These are phyloP conservation scores for Cenchrus americanus DNA, from an alignment of 176 grass and related monocot genomes.

Conservation along the genomic window DNA sequence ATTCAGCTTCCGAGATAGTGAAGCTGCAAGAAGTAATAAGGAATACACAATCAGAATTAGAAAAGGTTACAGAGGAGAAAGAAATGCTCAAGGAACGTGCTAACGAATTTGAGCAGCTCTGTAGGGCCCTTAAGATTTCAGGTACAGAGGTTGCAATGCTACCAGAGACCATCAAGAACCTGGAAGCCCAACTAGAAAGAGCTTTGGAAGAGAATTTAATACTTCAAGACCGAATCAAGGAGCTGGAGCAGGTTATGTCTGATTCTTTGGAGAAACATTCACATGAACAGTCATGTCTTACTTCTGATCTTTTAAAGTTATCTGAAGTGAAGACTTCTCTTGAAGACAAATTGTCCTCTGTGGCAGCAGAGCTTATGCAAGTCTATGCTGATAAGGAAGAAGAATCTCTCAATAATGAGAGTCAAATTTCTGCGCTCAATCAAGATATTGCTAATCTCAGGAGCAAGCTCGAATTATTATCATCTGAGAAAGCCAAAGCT, in stretches of 20 bases:
- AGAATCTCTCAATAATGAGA: slow-evolving; percentile 41
- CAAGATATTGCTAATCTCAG: slow-evolving; percentile 53
- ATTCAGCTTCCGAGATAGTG: slow-evolving; percentile 47
- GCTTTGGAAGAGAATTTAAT: slow-evolving; percentile 51
- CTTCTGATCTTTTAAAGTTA: slow-evolving; percentile 52
- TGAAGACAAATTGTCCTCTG: slow-evolving; percentile 46
- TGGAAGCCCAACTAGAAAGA: slow-evolving; percentile 53
- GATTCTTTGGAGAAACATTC: slow-evolving; percentile 68
- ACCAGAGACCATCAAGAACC: slow-evolving; percentile 44
- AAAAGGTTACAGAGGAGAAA: slow-evolving; percentile 55
- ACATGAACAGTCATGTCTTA: slow-evolving; percentile 62
- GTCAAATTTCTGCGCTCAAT: slow-evolving; percentile 56
- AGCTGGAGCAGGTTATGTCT: slow-evolving; percentile 58
- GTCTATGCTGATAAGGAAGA: slow-evolving; percentile 47
- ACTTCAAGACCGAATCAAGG: slow-evolving; percentile 52
- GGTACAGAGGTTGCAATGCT: slow-evolving; percentile 41
- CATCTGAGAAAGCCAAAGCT: slow-evolving; percentile 57
- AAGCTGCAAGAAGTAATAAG: slow-evolving; percentile 51
- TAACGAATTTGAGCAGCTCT: slow-evolving; percentile 27
- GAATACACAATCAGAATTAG: slow-evolving; percentile 59
- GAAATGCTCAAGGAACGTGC: slow-evolving; percentile 20
- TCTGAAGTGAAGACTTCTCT: slow-evolving; percentile 59
- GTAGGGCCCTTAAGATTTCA: slow-evolving; percentile 20
- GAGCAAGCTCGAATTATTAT: slow-evolving; percentile 44
- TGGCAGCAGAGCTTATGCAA: slow-evolving; percentile 52